These are phyloP conservation scores for Ulmus americana DNA, from an alignment of 331 rosid genomes.

Conservation along the genomic window DNA sequence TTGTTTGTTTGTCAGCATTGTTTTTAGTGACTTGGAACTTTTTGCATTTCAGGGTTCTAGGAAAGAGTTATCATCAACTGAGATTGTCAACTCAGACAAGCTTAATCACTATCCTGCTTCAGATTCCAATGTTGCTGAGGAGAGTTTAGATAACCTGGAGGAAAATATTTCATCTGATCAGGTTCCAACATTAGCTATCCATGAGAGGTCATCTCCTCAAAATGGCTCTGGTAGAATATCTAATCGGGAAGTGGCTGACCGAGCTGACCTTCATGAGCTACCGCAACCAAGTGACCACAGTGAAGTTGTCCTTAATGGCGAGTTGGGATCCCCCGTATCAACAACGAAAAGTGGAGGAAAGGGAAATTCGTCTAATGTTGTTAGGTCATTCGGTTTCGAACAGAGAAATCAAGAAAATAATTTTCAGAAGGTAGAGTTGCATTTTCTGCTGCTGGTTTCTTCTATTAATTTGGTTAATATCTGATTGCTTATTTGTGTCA, in stretches of 20 bases:
- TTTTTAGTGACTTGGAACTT: slow-evolving; percentile 28
- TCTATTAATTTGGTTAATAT: slow-evolving; percentile 1
- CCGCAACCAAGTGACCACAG: slow-evolving; percentile 33
- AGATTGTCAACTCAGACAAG: slow-evolving; percentile 37
- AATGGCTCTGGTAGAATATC: slow-evolving; percentile 41
- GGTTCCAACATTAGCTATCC: slow-evolving; percentile 73
- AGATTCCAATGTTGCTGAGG: slow-evolving; percentile 40
- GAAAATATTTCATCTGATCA: slow-evolving; percentile 51
- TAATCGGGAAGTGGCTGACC: slow-evolving; percentile 39
- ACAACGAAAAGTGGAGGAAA: slow-evolving; percentile 47
- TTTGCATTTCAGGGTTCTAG: slow-evolving; percentile 45
- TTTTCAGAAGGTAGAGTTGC: slow-evolving; percentile 55
- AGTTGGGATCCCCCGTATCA: slow-evolving; percentile 51
- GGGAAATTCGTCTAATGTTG: slow-evolving; percentile 40
- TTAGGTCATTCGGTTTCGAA: slow-evolving; percentile 62
- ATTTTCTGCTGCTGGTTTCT: slow-evolving; percentile 14
- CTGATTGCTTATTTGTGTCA: background rate
- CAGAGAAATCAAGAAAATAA: slow-evolving; percentile 59
- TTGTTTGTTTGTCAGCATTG: slow-evolving; percentile 10
- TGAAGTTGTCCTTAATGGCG: slow-evolving; percentile 58
- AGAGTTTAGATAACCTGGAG: slow-evolving; percentile 36
- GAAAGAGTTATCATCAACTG: slow-evolving; percentile 43
- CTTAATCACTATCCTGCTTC: slow-evolving; percentile 44
- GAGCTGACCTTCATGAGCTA: slow-evolving; percentile 40
- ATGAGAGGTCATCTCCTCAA: slow-evolving; percentile 47